Base-by-base conservation (phyloP, 2,329 filamentous ascomycete species). In the Biscogniauxia marginata region DNA sequence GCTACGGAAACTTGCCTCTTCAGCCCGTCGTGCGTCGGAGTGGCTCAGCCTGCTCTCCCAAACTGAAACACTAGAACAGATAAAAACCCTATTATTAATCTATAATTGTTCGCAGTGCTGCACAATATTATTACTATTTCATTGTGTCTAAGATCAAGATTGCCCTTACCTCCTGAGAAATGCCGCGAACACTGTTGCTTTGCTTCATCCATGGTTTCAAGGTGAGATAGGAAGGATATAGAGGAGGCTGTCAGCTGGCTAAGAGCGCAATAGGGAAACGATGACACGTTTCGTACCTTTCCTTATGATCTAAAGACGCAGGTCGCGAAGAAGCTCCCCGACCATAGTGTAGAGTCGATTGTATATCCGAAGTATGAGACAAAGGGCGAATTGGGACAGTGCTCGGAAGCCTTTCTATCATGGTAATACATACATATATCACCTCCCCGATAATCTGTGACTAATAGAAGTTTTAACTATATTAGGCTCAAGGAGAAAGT, bases 171-270 rank as follows among this genome's bases (percentile, higher is more conserved):
- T 24, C 5, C 25, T 13, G 23, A 19, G 57, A 34, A 43, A 79
- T 79, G 77, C 61, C 75, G 50, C 76, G 78, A 52, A 88, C 87
- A 20, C 71, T 91, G 4, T 73, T 91, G 2, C 77, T 91, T 7
- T 88, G 86, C 68, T 91, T 90, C 68, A 84, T 91, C 50, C 88
- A 91, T 70, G 88, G 88, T 48, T 91, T 91, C 79, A 89, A 89
- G 77, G 83, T 82, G 21, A 50, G 59, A 34, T 8, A 46, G 22
- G n/a, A 39, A 54, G n/a, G 49, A 48, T 19, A 16, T 44, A 56
- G 9, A 6, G 13, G 6, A 16, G 58, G 19, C 25, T 24, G 6
- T 21, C 22, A 3, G 6, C 23, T 2, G 18, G 5, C 45, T 65
- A 34, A 63, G 54, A 18, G 3, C 3, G 9, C 8, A 39, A 23